Conservation (phyloP, 148 eudicot species). For the Linanthus parryae region DNA sequence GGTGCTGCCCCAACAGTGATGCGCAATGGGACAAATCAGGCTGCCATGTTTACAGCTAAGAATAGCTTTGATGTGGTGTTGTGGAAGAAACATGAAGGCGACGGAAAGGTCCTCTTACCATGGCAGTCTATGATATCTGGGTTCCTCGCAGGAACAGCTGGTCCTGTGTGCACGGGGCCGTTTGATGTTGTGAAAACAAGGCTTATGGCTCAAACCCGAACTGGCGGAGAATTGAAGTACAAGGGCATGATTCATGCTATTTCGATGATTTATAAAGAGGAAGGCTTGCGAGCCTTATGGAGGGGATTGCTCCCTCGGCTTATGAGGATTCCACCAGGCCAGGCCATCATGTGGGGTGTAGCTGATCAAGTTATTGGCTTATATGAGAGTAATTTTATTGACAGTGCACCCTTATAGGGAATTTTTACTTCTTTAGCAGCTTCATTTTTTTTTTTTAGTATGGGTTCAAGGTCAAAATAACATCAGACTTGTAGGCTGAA, state of each 20-base stretch:
- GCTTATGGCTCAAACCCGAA: conserved; percentile 82
- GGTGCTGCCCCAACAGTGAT: conserved; percentile 95
- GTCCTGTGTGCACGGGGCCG: conserved; percentile 91
- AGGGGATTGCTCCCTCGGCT: conserved; percentile 84
- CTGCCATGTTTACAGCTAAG: conserved; percentile 93
- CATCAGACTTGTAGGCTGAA: too few species aligned
- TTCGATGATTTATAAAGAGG: conserved; percentile 63
- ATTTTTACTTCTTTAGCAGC: too few species aligned
- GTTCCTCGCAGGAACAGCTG: conserved; percentile 92
- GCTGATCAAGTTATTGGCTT: conserved; percentile 87
- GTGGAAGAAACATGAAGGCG: conserved; percentile 92
- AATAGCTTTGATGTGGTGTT: conserved; percentile 56
- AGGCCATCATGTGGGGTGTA: conserved; percentile 97
- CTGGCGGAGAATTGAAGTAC: conserved; percentile 59
- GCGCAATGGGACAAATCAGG: conserved; percentile 98
- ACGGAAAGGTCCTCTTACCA: conserved; percentile 66
- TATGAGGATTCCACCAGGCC: conserved; percentile 98
- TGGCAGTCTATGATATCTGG: conserved; percentile 99
- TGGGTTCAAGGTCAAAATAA: too few species aligned
- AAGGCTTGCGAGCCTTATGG: conserved; percentile 84
- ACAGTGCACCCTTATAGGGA: conserved; percentile 29
- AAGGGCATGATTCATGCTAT: conserved; percentile 88
- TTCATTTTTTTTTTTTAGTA: too few species aligned
- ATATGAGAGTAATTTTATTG: conserved; percentile 70
- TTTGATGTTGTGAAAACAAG: conserved; percentile 97